Conservation (phyloP, 345 rosid genomes). For the Trapa incisa region DNA sequence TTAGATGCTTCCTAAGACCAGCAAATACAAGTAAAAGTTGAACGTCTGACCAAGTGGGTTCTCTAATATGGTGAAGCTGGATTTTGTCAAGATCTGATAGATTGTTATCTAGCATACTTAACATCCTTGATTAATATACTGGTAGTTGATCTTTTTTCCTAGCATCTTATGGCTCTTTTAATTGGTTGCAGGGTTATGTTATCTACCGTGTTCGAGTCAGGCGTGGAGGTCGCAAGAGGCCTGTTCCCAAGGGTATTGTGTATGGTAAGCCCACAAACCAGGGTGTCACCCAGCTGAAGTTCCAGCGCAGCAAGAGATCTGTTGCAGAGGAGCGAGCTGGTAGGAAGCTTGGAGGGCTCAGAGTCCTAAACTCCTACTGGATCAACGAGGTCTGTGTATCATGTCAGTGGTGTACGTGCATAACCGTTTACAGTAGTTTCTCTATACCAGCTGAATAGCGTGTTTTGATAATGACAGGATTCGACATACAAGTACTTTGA, state of each 20-base stretch:
- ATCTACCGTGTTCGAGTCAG: neutral
- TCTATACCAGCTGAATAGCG: too few species aligned
- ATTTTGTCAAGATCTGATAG: conserved; percentile 22
- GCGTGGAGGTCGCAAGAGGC: conserved; percentile 1
- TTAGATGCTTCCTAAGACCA: conserved; percentile 23
- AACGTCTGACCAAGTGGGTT: conserved; percentile 18
- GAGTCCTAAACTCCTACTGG: conserved; percentile 2
- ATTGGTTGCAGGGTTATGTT: neutral
- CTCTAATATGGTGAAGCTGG: neutral
- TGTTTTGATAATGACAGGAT: neutral
- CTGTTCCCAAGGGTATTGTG: conserved; percentile 2
- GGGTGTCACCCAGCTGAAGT: conserved; percentile 4
- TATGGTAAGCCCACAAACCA: conserved; percentile 5
- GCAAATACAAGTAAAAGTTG: conserved; percentile 11
- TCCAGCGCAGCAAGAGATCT: conserved; percentile 2
- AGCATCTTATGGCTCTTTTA: neutral
- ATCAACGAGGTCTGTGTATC: neutral
- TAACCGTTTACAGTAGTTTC: too few species aligned
- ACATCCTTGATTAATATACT: neutral
- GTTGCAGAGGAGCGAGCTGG: conserved; percentile 5
- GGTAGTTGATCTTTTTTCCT: neutral
- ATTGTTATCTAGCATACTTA: neutral
- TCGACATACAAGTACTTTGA: conserved; percentile 1
- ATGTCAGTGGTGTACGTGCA: too few species aligned
- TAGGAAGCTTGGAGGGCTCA: neutral